Evolutionary conservation across 2,329 filamentous ascomycete genomes (phyloP), one percentile per base, ranked within the genome.

Genomic region (Cercospora brassicicola): DNA sequence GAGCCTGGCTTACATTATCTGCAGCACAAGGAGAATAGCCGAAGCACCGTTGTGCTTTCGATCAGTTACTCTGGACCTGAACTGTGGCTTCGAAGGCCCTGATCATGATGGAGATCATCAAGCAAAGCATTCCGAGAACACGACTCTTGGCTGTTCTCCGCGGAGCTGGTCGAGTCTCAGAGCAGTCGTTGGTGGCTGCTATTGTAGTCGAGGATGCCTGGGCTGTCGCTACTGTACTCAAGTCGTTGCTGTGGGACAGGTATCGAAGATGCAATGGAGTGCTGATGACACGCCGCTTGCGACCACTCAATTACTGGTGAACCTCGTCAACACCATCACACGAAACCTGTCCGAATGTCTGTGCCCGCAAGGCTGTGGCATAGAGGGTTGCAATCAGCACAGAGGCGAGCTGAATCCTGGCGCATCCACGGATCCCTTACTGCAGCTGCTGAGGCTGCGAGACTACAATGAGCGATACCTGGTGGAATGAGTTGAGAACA

Each of bases 211-310:
- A n/a, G 59, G 23, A 42, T 62, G 59, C 15, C 13, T 62, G 33
- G 59, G 39, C 5, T 62, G 59, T 15, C 31, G 15, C 15, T 62
- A 62, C 42, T 62, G 59, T 20, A 62, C 59, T 7, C 23, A 31
- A 30, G 59, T 62, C 26, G 39, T 51, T 23, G 39, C 59, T 13
- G 39, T 62, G 18, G 59, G 39, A 10, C 59, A 62, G 33, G 23
- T 62, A 2, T 51, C 36, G 42, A 62, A 51, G 59, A 51, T 62
- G 59, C 23, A 45, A 31, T 62, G 59, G 59, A 62, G 23, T 11
- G 13, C 15, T 3, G 59, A 51, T 4, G 26, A 26, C 8, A 26
- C 10, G 59, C 59, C 59, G 11, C 39, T 48, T 13, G 39, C 59
- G 26, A 45, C 39, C 28, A 13, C 26, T 13, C 20, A 45, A 13